Evolutionary conservation across 441 rosid species (phyloP).

Genomic region (Hypseocharis bilobata): DNA sequence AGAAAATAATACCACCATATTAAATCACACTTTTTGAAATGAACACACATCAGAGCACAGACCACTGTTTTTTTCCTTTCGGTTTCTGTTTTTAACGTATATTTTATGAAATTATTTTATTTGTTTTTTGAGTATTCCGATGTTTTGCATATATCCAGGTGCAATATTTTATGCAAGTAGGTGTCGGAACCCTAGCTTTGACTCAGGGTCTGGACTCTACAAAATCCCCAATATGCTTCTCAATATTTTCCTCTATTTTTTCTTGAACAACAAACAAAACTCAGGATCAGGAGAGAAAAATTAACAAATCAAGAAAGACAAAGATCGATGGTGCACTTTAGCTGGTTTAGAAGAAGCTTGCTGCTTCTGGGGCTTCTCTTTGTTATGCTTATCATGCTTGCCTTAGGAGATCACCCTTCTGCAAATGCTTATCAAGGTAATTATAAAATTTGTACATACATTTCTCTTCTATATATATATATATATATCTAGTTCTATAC

Average conservation of each 20-base stretch:
- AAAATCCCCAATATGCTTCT: conserved; percentile 17
- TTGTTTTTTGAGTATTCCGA: conserved; percentile 19
- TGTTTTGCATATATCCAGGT: conserved; percentile 24
- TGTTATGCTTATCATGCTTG: conserved; percentile 26
- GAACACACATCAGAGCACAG: neutral
- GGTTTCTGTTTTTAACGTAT: neutral
- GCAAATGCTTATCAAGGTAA: conserved; percentile 34
- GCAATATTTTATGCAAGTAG: conserved; percentile 18
- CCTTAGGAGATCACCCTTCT: conserved; percentile 17
- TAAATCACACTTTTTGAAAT: conserved; percentile 20
- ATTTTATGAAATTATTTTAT: neutral
- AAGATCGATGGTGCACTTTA: conserved; percentile 26
- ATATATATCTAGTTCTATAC: neutral
- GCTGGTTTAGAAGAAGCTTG: conserved; percentile 17
- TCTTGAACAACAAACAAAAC: conserved; percentile 8
- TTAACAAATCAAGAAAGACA: conserved; percentile 11
- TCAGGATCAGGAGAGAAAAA: conserved; percentile 1
- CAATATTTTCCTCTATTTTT: conserved; percentile 23
- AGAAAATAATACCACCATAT: no score
- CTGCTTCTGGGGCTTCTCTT: conserved; percentile 26
- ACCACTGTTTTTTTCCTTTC: neutral
- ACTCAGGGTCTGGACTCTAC: conserved; percentile 39
- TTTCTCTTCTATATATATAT: neutral
- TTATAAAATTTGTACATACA: neutral
- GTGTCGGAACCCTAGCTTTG: conserved; percentile 39